Evolutionary conservation across 495 filamentous ascomycete species (phyloP), one percentile per base, ranked within the genome.

Genomic region (Durotheca rogersii): DNA sequence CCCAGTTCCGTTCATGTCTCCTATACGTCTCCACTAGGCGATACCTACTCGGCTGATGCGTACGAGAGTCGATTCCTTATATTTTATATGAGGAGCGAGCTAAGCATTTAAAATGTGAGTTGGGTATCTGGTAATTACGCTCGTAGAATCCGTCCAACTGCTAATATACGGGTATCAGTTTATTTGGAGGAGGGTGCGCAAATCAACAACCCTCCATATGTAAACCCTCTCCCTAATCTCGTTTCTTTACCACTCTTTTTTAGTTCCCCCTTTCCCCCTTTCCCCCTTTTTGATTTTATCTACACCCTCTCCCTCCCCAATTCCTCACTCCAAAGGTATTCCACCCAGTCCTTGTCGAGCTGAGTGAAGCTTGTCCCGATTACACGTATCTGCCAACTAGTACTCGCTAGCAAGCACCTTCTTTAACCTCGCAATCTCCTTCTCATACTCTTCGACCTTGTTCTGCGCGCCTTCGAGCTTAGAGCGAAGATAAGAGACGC

Each of bases 371-470:
- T n/a, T n/a, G n/a, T n/a, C n/a, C n/a, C n/a, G n/a, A n/a, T n/a
- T n/a, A n/a, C n/a, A n/a, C n/a, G n/a, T n/a, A n/a, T n/a, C 27
- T 19, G 12, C 19, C 14, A 9, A 16, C 7, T 47, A 65, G 42
- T 42, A 56, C 47, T 62, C 33, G 10, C 29, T 62, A 17, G 50
- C 38, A 34, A 77, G 29, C n/a, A 73, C 61, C 74, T 84, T 86
- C 77, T 94, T 89, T 72, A 95, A 66, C 20, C 3, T 67, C 6
- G 61, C 77, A 64, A 86, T 87, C 67, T 95, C 82, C 51, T 60
- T 71, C 72, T 96, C 92, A 68, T 80, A 91, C 46, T 61, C 72
- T 47, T 82, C 76, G 31, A 98, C 79, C 74, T 89, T 93, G 41
- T 60, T 67, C 72, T 98, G 93, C 45, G 87, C 80, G 23, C 50